Percentiles rank a stretch among this genome's conserved stretches.
Evolutionary conservation across 2,329 filamentous ascomycete species (phyloP).

Genomic region (Sporothrix pallida): DNA sequence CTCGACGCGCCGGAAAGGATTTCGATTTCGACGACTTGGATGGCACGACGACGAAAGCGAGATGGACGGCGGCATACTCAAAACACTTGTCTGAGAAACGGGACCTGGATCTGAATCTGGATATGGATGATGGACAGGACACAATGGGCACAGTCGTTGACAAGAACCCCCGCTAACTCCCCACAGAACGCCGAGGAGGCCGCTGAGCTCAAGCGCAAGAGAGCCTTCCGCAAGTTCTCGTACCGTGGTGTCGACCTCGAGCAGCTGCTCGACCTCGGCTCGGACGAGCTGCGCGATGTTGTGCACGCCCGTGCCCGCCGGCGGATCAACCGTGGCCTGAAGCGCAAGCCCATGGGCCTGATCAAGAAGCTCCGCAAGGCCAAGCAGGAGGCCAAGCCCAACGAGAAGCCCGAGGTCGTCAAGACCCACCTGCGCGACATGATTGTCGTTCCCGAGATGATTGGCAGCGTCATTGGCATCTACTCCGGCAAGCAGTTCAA

Average conservation of each 20-base stretch:
- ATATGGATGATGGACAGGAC: too few species aligned
- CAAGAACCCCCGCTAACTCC: constrained; percentile 16
- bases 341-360: constrained; percentile 99
- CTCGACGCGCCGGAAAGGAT: background rate
- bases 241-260: constrained; percentile 99
- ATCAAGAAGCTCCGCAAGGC: constrained; percentile 99
- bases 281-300: constrained; percentile 98
- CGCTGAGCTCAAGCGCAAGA: constrained; percentile 99
- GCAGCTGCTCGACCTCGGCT: constrained; percentile 98
- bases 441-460: constrained; percentile 99
- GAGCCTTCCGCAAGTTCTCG: constrained; percentile 99
- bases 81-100: background rate
- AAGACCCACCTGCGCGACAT: constrained; percentile 99
- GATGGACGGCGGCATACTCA: background rate
- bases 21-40: background rate
- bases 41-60: background rate
- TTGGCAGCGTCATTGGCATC: constrained; percentile 96
- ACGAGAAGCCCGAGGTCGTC: constrained; percentile 99
- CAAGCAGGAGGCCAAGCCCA: constrained; percentile 98
- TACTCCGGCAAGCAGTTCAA: constrained; percentile 99
- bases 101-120: background rate
- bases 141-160: too few species aligned
- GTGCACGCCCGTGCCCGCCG: constrained; percentile 98
- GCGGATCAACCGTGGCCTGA: constrained; percentile 99
- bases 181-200: constrained; percentile 62